phyloP scores from a whole-genome alignment of 2,329 filamentous ascomycete species.

The Aspergillus pseudotamarii region DNA sequence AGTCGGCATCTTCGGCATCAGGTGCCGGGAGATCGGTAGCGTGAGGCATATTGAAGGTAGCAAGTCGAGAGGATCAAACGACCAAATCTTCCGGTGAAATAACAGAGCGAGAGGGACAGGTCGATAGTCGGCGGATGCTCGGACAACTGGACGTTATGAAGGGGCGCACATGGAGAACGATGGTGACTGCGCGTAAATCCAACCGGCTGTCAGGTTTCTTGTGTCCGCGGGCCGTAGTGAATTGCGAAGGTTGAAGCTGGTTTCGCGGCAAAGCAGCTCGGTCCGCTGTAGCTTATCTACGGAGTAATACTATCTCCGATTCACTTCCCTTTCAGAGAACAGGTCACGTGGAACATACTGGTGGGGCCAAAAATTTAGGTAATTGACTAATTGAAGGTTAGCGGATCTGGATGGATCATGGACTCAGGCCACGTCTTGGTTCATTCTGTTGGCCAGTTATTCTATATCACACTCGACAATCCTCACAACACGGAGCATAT shows the following conservation, averaged over 20 bases:
- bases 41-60: conserved; percentile 40
- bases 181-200: conserved; percentile 8
- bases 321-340: neutral
- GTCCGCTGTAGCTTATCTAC: neutral
- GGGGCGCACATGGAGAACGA: conserved; percentile 15
- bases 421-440: no score
- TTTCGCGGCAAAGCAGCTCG: neutral
- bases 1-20: conserved; percentile 41
- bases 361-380: neutral
- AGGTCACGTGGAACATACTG: neutral
- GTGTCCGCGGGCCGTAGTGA: neutral
- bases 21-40: conserved; percentile 33
- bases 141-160: conserved; percentile 2
- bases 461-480: no score
- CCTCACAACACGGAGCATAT: no score
- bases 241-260: neutral
- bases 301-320: neutral
- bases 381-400: neutral
- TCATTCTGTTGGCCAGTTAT: no score
- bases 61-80: neutral
- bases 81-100: neutral
- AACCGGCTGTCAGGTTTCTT: neutral
- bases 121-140: conserved; percentile 2
- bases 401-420: no score
- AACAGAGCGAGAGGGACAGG: neutral